Evolutionary conservation across 106 monocot genomes (phyloP).

Genomic region (Phalaenopsis equestris): DNA sequence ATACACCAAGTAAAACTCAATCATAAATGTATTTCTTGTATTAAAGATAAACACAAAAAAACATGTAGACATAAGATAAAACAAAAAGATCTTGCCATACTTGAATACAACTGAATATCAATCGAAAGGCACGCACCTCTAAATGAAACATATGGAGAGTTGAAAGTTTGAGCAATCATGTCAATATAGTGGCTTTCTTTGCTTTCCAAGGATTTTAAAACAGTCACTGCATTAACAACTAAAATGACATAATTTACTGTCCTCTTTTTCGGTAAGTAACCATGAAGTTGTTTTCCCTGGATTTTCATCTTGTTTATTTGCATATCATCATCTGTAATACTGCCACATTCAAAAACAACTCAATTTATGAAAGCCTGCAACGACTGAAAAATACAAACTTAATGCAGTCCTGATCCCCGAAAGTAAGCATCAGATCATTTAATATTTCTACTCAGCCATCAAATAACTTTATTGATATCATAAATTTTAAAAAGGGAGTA

Average conservation of each 20-base stretch:
- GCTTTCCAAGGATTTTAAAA: conserved; percentile 35
- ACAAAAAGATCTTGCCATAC: too few relatives aligned
- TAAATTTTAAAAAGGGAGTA: too few relatives aligned
- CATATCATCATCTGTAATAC: conserved; percentile 17
- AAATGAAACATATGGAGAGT: conserved; percentile 51
- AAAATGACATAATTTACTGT: conserved; percentile 58
- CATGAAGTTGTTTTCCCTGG: neutral
- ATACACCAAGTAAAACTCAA: too few relatives aligned
- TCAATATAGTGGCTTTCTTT: conserved; percentile 27
- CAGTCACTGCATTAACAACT: conserved; percentile 40
- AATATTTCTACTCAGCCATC: too few relatives aligned
- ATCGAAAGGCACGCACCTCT: conserved; percentile 25
- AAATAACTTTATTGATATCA: too few relatives aligned
- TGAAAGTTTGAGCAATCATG: conserved; percentile 33
- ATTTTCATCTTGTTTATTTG: conserved; percentile 16
- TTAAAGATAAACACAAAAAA: too few relatives aligned
- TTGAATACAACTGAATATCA: too few relatives aligned
- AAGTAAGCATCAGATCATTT: too few relatives aligned
- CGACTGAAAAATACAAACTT: too few relatives aligned
- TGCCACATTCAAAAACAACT: conserved; percentile 16
- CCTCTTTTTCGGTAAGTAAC: conserved; percentile 23
- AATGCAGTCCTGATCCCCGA: too few relatives aligned
- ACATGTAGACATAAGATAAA: too few relatives aligned
- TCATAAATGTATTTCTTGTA: too few relatives aligned
- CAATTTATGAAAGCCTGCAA: neutral